phyloP scores from a whole-genome alignment of 75 land plant genomes.

The Cupressus sempervirens region DNA sequence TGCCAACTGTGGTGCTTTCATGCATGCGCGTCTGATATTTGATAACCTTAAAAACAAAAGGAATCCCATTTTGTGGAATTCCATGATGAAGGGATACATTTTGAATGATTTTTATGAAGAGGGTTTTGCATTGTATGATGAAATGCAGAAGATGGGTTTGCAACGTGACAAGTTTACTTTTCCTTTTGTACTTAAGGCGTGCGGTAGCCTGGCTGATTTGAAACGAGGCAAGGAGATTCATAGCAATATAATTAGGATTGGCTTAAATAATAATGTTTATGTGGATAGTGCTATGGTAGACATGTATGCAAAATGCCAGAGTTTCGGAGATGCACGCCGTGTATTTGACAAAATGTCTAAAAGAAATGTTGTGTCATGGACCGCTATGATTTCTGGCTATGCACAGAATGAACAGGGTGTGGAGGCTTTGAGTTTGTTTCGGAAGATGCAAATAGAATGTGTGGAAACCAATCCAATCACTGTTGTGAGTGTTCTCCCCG shows the following conservation, averaged over 20 bases:
- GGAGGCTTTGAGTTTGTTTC: slow-evolving; percentile 12
- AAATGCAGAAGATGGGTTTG: slow-evolving; percentile 8
- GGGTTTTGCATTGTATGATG: neutral
- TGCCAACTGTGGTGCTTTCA: neutral
- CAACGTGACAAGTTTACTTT: slow-evolving; percentile 8
- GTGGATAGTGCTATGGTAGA: slow-evolving; percentile 15
- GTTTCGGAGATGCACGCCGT: slow-evolving; percentile 9
- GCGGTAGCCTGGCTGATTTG: neutral
- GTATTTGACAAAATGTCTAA: slow-evolving; percentile 17
- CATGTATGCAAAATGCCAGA: slow-evolving; percentile 20
- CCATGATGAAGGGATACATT: slow-evolving; percentile 9
- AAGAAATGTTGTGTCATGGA: slow-evolving; percentile 14
- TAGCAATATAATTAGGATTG: neutral
- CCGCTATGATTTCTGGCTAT: slow-evolving; percentile 19
- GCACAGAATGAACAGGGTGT: neutral
- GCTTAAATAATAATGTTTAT: neutral
- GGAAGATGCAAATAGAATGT: slow-evolving; percentile 7
- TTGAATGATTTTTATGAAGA: neutral
- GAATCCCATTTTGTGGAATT: slow-evolving; percentile 7
- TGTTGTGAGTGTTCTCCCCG: slow-evolving; percentile 12
- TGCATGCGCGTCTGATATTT: neutral
- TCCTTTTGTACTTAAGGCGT: slow-evolving; percentile 12
- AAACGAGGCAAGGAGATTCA: slow-evolving; percentile 9
- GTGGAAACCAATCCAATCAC: slow-evolving; percentile 4
- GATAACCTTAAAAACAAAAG: neutral